Evolutionary conservation across 495 filamentous ascomycete genomes (phyloP).

Genomic region (Halenospora varia): DNA sequence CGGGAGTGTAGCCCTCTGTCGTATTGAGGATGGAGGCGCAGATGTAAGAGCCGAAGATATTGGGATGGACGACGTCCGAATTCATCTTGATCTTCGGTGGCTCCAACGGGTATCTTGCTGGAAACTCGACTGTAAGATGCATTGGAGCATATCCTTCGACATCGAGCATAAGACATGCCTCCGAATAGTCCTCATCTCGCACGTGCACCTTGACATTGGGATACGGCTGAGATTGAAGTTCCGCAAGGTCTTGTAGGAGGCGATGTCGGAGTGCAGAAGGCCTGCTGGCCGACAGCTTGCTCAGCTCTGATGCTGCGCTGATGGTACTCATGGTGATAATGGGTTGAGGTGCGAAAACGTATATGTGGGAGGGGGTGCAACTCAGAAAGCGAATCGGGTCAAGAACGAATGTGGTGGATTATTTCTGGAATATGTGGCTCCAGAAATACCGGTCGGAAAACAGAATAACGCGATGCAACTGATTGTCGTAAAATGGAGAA

Average conservation of each 20-base stretch:
- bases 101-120: conserved; percentile 36
- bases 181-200: conserved; percentile 30
- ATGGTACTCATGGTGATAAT: neutral
- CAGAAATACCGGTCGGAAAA: too few species aligned
- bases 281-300: conserved; percentile 8
- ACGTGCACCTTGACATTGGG: conserved; percentile 38
- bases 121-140: conserved; percentile 32
- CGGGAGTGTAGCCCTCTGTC: conserved; percentile 39
- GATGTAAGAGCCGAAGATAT: conserved; percentile 44
- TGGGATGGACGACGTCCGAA: conserved; percentile 50
- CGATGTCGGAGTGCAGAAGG: conserved; percentile 22
- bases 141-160: conserved; percentile 31
- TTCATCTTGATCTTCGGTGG: conserved; percentile 42
- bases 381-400: neutral
- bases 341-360: neutral
- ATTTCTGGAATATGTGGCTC: too few species aligned
- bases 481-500: too few species aligned
- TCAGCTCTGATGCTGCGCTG: neutral
- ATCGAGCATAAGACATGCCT: conserved; percentile 37
- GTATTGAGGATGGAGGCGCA: conserved; percentile 44
- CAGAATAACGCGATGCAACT: too few species aligned
- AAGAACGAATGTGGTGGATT: neutral
- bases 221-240: conserved; percentile 41
- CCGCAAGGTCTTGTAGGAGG: conserved; percentile 40
- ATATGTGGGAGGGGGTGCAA: neutral